Percentiles rank a stretch among this genome's conserved stretches.
These are phyloP conservation scores for Kodamaea derodonti DNA, from an alignment of 1,139 yeast genomes.

Conservation along the genomic window DNA sequence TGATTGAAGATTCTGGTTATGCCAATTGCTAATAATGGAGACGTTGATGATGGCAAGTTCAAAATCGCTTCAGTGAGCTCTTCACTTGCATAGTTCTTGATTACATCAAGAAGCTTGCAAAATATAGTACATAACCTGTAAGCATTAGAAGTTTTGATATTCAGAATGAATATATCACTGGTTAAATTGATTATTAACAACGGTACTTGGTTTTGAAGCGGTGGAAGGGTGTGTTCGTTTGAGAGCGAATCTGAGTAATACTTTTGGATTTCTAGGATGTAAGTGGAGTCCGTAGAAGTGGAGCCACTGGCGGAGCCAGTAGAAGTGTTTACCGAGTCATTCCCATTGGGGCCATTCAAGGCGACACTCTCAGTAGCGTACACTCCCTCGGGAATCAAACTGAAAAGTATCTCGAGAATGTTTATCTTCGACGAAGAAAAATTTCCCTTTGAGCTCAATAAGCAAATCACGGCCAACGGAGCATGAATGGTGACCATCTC, in stretches of 20 bases:
- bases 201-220: constrained; percentile 7
- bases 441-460: constrained; percentile 19
- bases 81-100: constrained; percentile 11
- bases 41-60: constrained; percentile 5
- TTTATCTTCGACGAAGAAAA: constrained; percentile 24
- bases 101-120: constrained; percentile 10
- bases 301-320: not conserved
- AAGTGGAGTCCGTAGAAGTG: not conserved
- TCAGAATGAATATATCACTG: constrained; percentile 3
- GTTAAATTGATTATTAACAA: constrained; percentile 3
- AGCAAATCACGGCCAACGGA: constrained; percentile 60
- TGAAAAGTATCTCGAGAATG: constrained; percentile 36
- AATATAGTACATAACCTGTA: constrained; percentile 10
- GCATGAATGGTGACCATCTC: constrained; percentile 77
- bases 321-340: not conserved
- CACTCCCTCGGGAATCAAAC: constrained; percentile 40
- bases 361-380: not conserved
- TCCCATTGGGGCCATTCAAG: not conserved
- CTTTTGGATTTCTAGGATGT: constrained; percentile 2
- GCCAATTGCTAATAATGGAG: constrained; percentile 39
- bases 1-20: constrained; percentile 42
- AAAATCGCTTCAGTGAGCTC: constrained; percentile 30
- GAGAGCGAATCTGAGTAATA: constrained; percentile 8
- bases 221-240: constrained; percentile 2
- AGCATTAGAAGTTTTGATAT: constrained; percentile 5